A percentile compares a stretch with the other conserved stretches of the same genome.
phyloP scores from a whole-genome alignment of 1,139 yeast genomes.

The Pichia sp. region DNA sequence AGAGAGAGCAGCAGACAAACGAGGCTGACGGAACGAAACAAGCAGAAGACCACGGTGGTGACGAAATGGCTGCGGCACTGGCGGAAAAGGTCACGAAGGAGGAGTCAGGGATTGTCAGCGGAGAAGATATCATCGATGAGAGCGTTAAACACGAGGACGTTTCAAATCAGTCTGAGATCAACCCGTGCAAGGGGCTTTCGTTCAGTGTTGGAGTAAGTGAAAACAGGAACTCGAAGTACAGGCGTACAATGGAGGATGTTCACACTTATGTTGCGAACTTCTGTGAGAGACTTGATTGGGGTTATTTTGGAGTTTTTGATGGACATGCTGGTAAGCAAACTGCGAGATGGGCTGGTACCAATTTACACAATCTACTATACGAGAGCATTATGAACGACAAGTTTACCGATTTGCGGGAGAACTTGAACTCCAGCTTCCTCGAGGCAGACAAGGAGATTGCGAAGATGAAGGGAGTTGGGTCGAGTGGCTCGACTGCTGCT shows the following conservation, averaged over 20 bases:
- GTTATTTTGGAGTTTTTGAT: constrained; percentile 92
- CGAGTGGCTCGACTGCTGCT: constrained; percentile 92
- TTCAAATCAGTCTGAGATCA: not conserved
- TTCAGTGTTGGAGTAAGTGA: constrained; percentile 87
- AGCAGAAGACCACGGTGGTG: not conserved
- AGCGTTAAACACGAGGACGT: not conserved
- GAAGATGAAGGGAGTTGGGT: constrained; percentile 49
- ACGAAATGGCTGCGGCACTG: not conserved
- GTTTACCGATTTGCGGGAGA: constrained; percentile 47
- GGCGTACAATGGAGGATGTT: constrained; percentile 95
- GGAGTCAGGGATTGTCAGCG: not conserved
- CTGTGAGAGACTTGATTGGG: constrained; percentile 87
- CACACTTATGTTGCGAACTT: constrained; percentile 91
- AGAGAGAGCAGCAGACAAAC: not conserved
- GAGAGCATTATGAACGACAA: constrained; percentile 41
- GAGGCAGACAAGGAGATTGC: constrained; percentile 71
- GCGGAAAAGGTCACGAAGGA: not conserved
- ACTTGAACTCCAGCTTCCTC: constrained; percentile 56
- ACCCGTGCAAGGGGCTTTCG: constrained; percentile 37
- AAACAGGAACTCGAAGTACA: constrained; percentile 72
- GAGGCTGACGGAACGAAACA: not conserved
- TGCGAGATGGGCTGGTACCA: constrained; percentile 93
- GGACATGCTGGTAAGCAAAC: constrained; percentile 97
- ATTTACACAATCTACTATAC: constrained; percentile 66
- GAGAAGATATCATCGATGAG: not conserved